Conservation (phyloP, 2,329 filamentous ascomycete genomes). For the Fusarium papillatum region DNA sequence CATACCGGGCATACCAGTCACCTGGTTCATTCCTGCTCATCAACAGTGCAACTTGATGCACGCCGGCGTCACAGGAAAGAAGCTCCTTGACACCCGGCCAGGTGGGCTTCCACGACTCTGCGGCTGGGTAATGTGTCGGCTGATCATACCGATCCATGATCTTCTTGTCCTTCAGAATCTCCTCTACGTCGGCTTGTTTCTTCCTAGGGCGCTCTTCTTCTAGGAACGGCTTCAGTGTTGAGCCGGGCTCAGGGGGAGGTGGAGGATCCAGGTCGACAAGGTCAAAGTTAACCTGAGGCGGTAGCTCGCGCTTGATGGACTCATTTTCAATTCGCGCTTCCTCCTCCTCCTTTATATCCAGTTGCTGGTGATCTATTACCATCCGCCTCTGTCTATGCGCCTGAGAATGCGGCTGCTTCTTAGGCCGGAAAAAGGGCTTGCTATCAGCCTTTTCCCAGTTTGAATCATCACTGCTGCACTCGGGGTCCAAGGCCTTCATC, state of each 20-base stretch:
- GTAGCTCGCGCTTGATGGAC: slow-evolving; percentile 11
- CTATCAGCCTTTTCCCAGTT: slow-evolving; percentile 21
- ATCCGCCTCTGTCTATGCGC: background rate
- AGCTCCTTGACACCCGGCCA: slow-evolving; percentile 43
- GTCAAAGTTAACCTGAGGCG: slow-evolving; percentile 25
- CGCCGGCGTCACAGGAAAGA: slow-evolving; percentile 38
- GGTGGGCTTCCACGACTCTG: slow-evolving; percentile 8
- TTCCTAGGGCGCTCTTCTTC: background rate
- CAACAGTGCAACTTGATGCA: slow-evolving; percentile 41
- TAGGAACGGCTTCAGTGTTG: slow-evolving; percentile 1
- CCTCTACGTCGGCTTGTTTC: background rate
- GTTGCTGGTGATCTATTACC: background rate
- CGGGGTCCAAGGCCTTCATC: background rate
- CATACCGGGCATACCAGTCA: slow-evolving; percentile 43
- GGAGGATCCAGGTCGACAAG: background rate
- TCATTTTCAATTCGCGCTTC: slow-evolving; percentile 15
- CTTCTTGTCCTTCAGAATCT: background rate
- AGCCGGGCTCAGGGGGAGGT: background rate
- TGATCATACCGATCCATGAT: background rate
- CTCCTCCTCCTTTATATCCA: background rate
- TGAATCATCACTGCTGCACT: slow-evolving; percentile 26
- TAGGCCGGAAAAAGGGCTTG: slow-evolving; percentile 33
- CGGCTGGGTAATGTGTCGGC: background rate
- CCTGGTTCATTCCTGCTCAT: background rate
- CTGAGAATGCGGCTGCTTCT: slow-evolving; percentile 5